Evolutionary conservation across 805 yeast genomes (phyloP), one percentile per base, ranked within the genome.

Genomic region (Yarrowia bubula): DNA sequence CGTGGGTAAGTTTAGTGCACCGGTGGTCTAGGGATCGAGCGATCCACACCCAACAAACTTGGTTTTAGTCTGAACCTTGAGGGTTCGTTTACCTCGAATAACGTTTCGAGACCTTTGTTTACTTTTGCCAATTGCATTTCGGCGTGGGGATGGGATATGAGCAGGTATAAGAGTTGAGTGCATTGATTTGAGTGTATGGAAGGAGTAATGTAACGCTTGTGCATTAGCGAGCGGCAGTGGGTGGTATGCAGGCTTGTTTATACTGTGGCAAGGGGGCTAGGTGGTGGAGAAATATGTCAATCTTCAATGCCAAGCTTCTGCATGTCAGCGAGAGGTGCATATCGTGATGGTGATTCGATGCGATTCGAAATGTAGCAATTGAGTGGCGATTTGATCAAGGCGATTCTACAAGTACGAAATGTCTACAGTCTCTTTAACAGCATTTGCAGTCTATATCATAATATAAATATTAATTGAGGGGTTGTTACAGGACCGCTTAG

Each of bases 31-130:
- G 17, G 53, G 41, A 48, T 48, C 41, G 55, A 41, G 44, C 22
- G 44, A 48, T 48, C 41, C 41, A 48, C 41, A 33, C 17, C 32
- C 39, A 35, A 13, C 17, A 48, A 22, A 22, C 9, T 4, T 13
- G 14, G 6, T 31, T 31, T 47, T 32, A 6, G 38, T 2, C 38
- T 35, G 13, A 48, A 18, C 41, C n/a, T 33, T 48, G 28, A 18
- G 41, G 17, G 15, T 35, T 28, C 31, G 32, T 13, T 1, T 18
- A 1, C 28, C 28, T 5, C 28, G 28, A 22, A 13, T 48, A 6
- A 33, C 31, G 55, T 48, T 48, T 35, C 55, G 55, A 48, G 55
- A 18, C 32, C 55, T 33, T 51, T 51, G 43, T 51, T 51, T 51
- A 37, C 60, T 38, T 28, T 38, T 38, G 60, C 35, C 60, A 10